Conservation (phyloP, 169 alveolate species). For the Plasmodium malariae region DNA sequence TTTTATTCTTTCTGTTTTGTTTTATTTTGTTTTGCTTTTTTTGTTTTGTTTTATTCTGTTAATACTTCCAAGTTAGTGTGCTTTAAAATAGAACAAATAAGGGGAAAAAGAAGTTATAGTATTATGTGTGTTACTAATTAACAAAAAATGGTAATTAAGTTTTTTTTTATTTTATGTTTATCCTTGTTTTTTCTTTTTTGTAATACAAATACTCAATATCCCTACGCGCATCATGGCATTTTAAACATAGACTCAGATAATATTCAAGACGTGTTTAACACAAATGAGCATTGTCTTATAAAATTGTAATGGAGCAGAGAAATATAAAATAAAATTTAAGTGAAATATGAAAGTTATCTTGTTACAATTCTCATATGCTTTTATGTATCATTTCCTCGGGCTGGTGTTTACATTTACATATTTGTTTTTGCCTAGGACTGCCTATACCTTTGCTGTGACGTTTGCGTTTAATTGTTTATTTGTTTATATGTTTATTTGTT, state of each 20-base stretch:
- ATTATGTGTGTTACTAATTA: not conserved
- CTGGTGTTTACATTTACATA: too few species aligned
- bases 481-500: too few species aligned
- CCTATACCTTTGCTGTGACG: too few species aligned
- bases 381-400: not conserved
- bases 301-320: conserved; percentile 32
- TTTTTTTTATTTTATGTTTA: conserved; percentile 12
- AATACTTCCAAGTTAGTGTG: too few species aligned
- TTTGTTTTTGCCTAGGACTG: too few species aligned
- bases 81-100: not conserved
- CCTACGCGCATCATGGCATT: conserved; percentile 48
- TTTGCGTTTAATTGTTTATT: too few species aligned
- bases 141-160: conserved; percentile 6
- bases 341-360: not conserved
- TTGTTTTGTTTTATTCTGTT: too few species aligned
- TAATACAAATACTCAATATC: not conserved
- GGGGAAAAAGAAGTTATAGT: not conserved
- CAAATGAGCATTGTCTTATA: conserved; percentile 37
- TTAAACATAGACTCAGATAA: conserved; percentile 32
- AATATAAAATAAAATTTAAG: conserved; percentile 15
- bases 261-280: conserved; percentile 5
- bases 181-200: conserved; percentile 10
- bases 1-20: not conserved
- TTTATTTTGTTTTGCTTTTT: too few species aligned
- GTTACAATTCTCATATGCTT: too few species aligned